Evolutionary conservation across 2,329 filamentous ascomycete species (phyloP).

Genomic region (Alternaria panax): DNA sequence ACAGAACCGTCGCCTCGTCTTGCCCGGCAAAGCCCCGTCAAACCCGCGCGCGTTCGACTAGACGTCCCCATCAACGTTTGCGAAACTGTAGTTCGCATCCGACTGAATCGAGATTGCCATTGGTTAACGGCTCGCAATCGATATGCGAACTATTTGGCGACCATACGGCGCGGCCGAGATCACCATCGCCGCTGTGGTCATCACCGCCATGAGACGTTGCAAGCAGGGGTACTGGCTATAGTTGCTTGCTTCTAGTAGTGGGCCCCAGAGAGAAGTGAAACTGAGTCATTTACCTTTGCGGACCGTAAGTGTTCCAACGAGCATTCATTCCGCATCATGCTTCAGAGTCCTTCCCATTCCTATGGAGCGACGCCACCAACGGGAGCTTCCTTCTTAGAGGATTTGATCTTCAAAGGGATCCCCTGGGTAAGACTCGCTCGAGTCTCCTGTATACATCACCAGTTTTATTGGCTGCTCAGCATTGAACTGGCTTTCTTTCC

Average conservation of each 20-base stretch:
- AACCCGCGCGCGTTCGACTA: neutral
- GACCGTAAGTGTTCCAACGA: neutral
- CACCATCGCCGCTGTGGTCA: slow-evolving; percentile 4
- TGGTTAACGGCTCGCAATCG: neutral
- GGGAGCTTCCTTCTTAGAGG: slow-evolving; percentile 5
- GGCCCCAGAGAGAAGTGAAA: slow-evolving; percentile 1
- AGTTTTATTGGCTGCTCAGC: neutral
- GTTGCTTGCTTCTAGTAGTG: slow-evolving; percentile 11
- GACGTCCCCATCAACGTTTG: neutral
- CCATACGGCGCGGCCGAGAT: slow-evolving; percentile 14
- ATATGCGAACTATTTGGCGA: slow-evolving; percentile 16
- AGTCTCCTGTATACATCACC: neutral
- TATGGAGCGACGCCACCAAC: slow-evolving; percentile 8
- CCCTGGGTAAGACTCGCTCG: neutral
- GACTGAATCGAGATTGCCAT: neutral
- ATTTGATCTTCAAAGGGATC: slow-evolving; percentile 3
- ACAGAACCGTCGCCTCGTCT: slow-evolving; percentile 5
- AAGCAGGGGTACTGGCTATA: slow-evolving; percentile 5
- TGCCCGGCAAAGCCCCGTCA: slow-evolving; percentile 1
- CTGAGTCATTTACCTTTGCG: slow-evolving; percentile 6
- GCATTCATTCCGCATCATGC: slow-evolving; percentile 3
- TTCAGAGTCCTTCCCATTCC: neutral
- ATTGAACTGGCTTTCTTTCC: neutral
- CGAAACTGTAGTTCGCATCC: neutral
- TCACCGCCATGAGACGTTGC: slow-evolving; percentile 11